Conservation (phyloP, 306 rosid species). For the Inga laurina region DNA sequence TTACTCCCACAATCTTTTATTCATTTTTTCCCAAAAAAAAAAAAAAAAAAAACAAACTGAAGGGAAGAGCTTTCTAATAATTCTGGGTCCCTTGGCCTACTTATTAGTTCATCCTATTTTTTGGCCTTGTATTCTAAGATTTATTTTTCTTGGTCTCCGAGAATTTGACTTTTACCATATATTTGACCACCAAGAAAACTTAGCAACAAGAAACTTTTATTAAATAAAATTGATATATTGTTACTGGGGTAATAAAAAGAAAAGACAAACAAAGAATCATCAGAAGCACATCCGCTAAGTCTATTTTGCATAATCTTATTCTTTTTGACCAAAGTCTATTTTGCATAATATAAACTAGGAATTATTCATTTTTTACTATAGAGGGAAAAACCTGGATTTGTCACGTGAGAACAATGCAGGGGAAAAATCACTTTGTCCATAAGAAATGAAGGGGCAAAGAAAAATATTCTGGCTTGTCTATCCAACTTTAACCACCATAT, state of each 20-base stretch:
- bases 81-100: neutral
- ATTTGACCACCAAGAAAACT: neutral
- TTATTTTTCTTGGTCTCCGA: neutral
- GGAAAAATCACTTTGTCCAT: neutral
- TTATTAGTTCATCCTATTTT: neutral
- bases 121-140: neutral
- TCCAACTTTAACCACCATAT: neutral
- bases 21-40: neutral
- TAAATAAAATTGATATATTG: neutral
- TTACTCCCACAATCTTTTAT: neutral
- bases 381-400: neutral
- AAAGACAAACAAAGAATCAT: neutral
- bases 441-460: neutral
- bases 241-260: neutral
- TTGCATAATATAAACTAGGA: neutral
- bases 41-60: too few relatives aligned
- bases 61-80: neutral
- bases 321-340: neutral
- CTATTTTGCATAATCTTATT: neutral
- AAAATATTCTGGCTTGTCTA: neutral
- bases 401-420: neutral
- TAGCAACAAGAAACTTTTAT: neutral
- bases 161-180: neutral
- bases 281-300: neutral
- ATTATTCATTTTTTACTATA: neutral